Conservation (phyloP, 768 basidiomycete genomes). For the Agrocybe pediades region DNA sequence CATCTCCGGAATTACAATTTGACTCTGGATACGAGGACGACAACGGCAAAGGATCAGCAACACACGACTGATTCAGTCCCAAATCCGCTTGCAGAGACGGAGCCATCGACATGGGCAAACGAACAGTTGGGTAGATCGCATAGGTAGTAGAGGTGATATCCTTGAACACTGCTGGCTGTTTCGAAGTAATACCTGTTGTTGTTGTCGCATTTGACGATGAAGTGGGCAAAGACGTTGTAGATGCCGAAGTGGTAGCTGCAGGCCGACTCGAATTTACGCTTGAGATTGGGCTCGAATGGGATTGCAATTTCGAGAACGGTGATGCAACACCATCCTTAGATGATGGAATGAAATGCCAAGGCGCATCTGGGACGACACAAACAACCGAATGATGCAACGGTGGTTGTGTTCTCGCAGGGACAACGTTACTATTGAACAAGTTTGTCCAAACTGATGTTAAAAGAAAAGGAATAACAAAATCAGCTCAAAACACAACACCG, state of each 20-base stretch:
- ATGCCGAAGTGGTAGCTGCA: constrained; percentile 22
- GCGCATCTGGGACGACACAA: constrained; percentile 57
- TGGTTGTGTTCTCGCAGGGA: constrained; percentile 40
- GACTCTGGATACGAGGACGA: constrained; percentile 10
- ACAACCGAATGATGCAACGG: constrained; percentile 62
- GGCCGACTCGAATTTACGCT: constrained; percentile 17
- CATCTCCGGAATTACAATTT: neutral
- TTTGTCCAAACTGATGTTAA: constrained; percentile 62
- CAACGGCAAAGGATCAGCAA: constrained; percentile 27
- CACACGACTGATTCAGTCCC: constrained; percentile 33
- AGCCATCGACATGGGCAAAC: constrained; percentile 42
- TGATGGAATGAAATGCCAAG: constrained; percentile 58
- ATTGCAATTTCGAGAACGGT: constrained; percentile 29
- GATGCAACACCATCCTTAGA: constrained; percentile 15
- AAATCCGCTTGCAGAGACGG: constrained; percentile 34
- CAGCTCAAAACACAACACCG: no score
- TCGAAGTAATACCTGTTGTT: constrained; percentile 12
- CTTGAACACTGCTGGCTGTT: constrained; percentile 23
- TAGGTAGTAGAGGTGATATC: constrained; percentile 55
- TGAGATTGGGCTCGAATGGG: no score
- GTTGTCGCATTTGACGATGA: neutral
- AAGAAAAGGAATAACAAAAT: constrained; percentile 3
- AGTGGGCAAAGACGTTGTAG: neutral
- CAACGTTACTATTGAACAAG: constrained; percentile 45
- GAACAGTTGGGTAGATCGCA: constrained; percentile 43